A percentile compares a stretch with the other conserved stretches of the same genome.
Evolutionary conservation across 2,329 filamentous ascomycete species (phyloP).

Genomic region (Calonectria hawksworthii): DNA sequence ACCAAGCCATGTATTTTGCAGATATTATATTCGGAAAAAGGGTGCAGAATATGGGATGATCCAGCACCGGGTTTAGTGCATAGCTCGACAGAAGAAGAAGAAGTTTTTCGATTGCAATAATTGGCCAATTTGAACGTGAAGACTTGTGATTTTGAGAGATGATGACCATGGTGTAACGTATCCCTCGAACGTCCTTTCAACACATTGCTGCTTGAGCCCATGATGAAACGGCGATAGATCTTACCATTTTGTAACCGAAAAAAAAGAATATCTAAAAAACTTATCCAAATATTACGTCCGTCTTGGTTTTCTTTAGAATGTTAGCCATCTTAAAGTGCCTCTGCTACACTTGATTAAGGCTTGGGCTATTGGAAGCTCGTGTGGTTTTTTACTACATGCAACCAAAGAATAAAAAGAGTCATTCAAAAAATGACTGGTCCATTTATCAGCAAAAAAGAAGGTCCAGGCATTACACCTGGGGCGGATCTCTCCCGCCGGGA

Average conservation of each 20-base stretch:
- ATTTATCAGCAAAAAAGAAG: not conserved
- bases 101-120: constrained; percentile 2
- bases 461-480: not conserved
- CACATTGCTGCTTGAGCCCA: too few relatives aligned
- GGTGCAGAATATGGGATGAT: constrained; percentile 35
- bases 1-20: constrained; percentile 38
- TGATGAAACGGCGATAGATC: too few relatives aligned
- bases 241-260: too few relatives aligned
- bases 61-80: constrained; percentile 28
- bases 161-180: not conserved
- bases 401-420: too few relatives aligned
- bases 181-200: not conserved
- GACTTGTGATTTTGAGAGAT: not conserved
- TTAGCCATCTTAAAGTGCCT: too few relatives aligned
- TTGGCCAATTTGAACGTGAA: not conserved
- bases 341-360: too few relatives aligned
- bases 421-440: not conserved
- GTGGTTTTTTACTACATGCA: too few relatives aligned
- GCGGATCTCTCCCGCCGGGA: constrained; percentile 25
- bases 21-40: constrained; percentile 39
- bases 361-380: too few relatives aligned
- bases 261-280: too few relatives aligned
- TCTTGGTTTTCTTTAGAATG: too few relatives aligned
- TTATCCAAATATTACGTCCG: too few relatives aligned
- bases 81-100: constrained; percentile 9